Percentiles rank a stretch among this genome's conserved stretches.
Evolutionary conservation across 2,329 filamentous ascomycete genomes (phyloP).

Genomic region (Myriosclerotinia scirpicola): DNA sequence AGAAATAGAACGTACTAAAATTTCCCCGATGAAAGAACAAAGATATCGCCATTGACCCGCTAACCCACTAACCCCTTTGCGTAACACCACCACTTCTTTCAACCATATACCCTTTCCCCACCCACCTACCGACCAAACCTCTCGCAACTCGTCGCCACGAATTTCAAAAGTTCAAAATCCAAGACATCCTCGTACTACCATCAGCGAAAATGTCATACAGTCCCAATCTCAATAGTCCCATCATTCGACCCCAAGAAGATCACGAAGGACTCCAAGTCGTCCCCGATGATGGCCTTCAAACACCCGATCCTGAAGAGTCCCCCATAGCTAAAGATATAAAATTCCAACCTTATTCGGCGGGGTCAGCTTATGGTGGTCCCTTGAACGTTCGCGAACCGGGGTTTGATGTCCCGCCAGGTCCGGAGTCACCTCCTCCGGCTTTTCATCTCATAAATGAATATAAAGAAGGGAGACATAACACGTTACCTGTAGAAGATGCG

Average conservation of each 20-base stretch:
- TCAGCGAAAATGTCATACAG: not conserved
- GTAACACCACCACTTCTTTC: constrained; percentile 3
- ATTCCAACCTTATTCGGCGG: constrained; percentile 7
- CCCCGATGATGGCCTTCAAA: constrained; percentile 12
- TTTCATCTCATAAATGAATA: constrained; percentile 18
- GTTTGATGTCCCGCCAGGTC: not conserved
- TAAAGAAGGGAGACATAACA: constrained; percentile 1
- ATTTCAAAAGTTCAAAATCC: not conserved
- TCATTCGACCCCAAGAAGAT: constrained; percentile 1
- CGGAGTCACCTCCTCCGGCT: constrained; percentile 3
- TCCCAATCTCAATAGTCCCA: constrained; percentile 4
- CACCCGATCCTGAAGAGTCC: not conserved
- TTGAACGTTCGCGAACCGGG: constrained; percentile 2
- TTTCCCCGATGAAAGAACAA: not conserved
- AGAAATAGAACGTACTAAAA: not conserved
- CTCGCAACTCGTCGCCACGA: not conserved
- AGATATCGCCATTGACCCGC: not conserved
- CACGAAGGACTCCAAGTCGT: constrained; percentile 22
- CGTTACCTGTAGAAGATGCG: not conserved
- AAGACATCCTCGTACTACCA: not conserved
- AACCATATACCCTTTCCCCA: not conserved
- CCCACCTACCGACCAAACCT: not conserved
- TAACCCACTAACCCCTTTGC: constrained; percentile 3
- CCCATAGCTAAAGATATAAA: constrained; percentile 12
- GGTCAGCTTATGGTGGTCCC: constrained; percentile 1